Evolutionary conservation across 768 basidiomycete genomes (phyloP), one percentile per base, ranked within the genome.

Genomic region (Suillus alpinus): DNA sequence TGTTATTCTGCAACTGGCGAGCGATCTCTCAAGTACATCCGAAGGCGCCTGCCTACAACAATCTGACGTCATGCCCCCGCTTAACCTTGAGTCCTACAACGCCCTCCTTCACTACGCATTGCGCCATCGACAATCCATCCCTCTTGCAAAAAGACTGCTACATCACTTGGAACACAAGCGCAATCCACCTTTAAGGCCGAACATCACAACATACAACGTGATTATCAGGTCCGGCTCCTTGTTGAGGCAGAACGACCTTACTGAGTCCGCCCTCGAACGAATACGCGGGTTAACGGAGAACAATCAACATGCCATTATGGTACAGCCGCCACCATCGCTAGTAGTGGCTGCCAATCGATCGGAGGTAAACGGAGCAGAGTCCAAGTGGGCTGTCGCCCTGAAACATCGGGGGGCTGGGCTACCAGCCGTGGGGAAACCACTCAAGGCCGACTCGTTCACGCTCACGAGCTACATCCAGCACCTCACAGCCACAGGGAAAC

Each of bases 81-180:
- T 85, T 7, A 73, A 77, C 44, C 60, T 77, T 10, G 68, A 73
- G 23, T 73, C 80, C 1, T 88, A 86, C 71, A 88, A 90, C 68
- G 67, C 83, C 0, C 80, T 93, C 31, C 65, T 92, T 4, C 80
- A 88, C 62, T 92, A 91, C 69, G 76, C 86, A 4, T 77, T 93
- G 39, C 82, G 82, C 8, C 80, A 88, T 65, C 80, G 81, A n/a
- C 73, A 78, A 43, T 86, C 86, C 6, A 72, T 80, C 18, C 60
- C 67, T 1, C 74, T 83, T 29, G 87, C 83, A 0, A 70, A 78
- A 14, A 63, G 69, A 13, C 72, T 91, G 14, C 68, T 90, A 12
- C 63, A 80, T 13, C 83, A 89, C 64, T 86, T 91, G 84, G 75
- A 74, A 20, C 64, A 73, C 18, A 62, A 74, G 2, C 79, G 83